phyloP scores from a whole-genome alignment of 2,329 filamentous ascomycete genomes.

The Fusarium albosuccineum region DNA sequence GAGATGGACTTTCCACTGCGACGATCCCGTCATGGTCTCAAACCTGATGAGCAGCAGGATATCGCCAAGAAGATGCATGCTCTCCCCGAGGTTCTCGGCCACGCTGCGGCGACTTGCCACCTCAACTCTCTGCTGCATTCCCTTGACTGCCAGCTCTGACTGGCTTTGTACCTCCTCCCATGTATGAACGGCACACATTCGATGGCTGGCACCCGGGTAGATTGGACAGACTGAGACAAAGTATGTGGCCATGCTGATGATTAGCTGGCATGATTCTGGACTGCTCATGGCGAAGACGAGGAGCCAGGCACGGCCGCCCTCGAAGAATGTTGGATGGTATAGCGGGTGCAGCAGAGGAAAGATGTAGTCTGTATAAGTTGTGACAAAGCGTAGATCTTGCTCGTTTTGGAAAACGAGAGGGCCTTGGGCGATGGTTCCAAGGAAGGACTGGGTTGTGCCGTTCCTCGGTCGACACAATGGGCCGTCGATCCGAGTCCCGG shows the following conservation, averaged over 20 bases:
- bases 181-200: background rate
- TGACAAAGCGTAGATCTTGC: slow-evolving; percentile 18
- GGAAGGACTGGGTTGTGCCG: background rate
- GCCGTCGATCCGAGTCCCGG: too few species aligned
- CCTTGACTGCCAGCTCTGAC: slow-evolving; percentile 1
- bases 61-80: background rate
- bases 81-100: background rate
- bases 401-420: background rate
- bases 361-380: slow-evolving; percentile 50
- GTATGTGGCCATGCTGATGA: slow-evolving; percentile 52
- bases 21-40: slow-evolving; percentile 11
- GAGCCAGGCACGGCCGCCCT: slow-evolving; percentile 66
- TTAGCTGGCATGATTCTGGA: slow-evolving; percentile 63
- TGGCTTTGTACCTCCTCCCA: slow-evolving; percentile 16
- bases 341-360: slow-evolving; percentile 69
- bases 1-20: slow-evolving; percentile 4
- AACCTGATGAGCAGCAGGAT: slow-evolving; percentile 17
- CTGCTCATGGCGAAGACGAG: slow-evolving; percentile 63
- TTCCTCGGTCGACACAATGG: background rate
- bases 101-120: background rate
- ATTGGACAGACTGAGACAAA: slow-evolving; percentile 18
- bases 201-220: background rate
- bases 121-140: slow-evolving; percentile 7
- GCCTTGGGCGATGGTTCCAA: background rate
- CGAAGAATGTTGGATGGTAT: slow-evolving; percentile 62